A percentile compares a stretch with the other conserved stretches of the same genome.
Conservation (phyloP, 202 grass and related monocot genomes). For the Bolboschoenoplectus hybrid region DNA sequence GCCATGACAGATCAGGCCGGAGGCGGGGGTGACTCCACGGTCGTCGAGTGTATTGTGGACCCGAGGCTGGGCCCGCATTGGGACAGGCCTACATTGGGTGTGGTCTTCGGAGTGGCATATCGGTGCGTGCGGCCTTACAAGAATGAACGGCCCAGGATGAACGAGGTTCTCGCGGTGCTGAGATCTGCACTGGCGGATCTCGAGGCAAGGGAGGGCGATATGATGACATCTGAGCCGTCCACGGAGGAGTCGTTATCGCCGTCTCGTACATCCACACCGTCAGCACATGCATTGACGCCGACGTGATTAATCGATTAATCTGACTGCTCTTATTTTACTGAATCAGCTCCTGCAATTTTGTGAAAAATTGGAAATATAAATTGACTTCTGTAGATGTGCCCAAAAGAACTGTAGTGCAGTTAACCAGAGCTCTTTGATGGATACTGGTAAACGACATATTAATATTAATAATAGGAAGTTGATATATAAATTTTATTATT, state of each 20-base stretch:
- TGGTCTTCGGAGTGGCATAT: constrained; percentile 55
- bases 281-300: constrained; percentile 30
- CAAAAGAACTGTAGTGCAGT: not conserved
- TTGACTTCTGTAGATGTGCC: not conserved
- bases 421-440: not conserved
- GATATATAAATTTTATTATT: too few relatives aligned
- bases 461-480: not conserved
- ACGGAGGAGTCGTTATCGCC: constrained; percentile 18
- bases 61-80: constrained; percentile 45
- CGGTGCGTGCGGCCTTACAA: constrained; percentile 67
- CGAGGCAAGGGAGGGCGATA: constrained; percentile 24
- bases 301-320: not conserved
- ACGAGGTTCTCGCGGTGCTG: constrained; percentile 54
- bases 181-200: constrained; percentile 47
- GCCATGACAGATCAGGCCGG: constrained; percentile 9
- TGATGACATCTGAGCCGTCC: constrained; percentile 5
- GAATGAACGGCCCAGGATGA: constrained; percentile 56
- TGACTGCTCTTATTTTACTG: constrained; percentile 1
- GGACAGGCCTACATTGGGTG: constrained; percentile 50
- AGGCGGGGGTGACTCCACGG: not conserved
- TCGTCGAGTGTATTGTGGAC: constrained; percentile 51
- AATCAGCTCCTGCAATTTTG: not conserved
- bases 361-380: not conserved
- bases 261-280: constrained; percentile 28
- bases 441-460: not conserved